A percentile compares a stretch with the other conserved stretches of the same genome.
These are phyloP conservation scores for Ustilago vetiveriae DNA, from an alignment of 1,284 basidiomycete species.

Conservation along the genomic window DNA sequence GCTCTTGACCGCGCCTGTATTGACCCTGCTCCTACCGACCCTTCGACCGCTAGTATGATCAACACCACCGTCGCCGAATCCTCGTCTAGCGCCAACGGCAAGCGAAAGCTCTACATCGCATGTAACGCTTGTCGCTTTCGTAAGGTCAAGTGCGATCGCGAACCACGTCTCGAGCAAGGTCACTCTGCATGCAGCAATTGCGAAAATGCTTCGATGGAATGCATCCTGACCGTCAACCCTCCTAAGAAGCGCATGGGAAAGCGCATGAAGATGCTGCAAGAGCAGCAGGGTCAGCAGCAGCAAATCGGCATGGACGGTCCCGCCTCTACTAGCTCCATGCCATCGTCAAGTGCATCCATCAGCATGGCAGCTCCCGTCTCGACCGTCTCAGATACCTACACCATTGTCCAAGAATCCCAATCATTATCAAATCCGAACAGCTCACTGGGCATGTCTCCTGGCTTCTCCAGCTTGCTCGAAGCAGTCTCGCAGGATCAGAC, in stretches of 20 bases:
- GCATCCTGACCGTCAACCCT: constrained; percentile 30
- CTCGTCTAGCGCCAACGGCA: constrained; percentile 9
- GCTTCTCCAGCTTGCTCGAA: constrained; percentile 25
- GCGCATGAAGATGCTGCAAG: constrained; percentile 36
- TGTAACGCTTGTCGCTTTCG: constrained; percentile 44
- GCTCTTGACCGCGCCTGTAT: too few species aligned
- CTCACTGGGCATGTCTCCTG: constrained; percentile 17
- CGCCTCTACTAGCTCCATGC: not conserved
- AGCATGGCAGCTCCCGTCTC: too few species aligned
- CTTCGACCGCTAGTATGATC: constrained; percentile 1
- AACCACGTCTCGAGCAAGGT: constrained; percentile 27
- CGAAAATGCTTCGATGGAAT: constrained; percentile 21
- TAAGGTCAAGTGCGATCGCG: constrained; percentile 43
- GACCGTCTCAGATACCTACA: too few species aligned
- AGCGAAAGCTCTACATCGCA: constrained; percentile 37
- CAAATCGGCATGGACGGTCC: not conserved
- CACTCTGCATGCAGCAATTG: constrained; percentile 24
- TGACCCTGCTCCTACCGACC: too few species aligned
- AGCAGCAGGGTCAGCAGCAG: constrained; percentile 15
- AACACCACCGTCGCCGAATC: constrained; percentile 2
- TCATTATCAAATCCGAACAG: not conserved
- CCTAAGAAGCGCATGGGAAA: constrained; percentile 44
- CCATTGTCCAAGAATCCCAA: too few species aligned
- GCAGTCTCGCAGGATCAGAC: constrained; percentile 16
- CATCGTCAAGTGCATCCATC: too few species aligned